Evolutionary conservation across 2,329 filamentous ascomycete species (phyloP).

Genomic region (Pseudohalonectria lignicola): DNA sequence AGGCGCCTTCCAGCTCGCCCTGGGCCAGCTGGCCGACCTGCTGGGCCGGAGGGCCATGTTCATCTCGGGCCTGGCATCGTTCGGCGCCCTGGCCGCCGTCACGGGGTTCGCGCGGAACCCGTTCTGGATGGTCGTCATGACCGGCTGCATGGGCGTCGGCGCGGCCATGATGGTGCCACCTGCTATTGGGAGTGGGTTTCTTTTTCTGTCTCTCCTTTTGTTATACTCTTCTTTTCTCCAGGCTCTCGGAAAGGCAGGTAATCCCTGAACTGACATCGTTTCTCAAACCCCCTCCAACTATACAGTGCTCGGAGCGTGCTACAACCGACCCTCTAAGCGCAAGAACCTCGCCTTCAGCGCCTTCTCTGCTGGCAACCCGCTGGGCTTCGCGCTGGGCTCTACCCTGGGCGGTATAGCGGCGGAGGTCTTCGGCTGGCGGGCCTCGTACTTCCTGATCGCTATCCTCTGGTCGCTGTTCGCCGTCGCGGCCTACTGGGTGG

Average conservation of each 20-base stretch:
- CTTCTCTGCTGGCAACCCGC: constrained; percentile 33
- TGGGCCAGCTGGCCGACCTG: constrained; percentile 54
- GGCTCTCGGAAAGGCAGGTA: too few relatives aligned
- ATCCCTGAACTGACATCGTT: too few relatives aligned
- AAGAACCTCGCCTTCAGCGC: constrained; percentile 57
- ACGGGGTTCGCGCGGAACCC: constrained; percentile 49
- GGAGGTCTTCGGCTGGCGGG: constrained; percentile 51
- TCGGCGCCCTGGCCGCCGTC: constrained; percentile 43
- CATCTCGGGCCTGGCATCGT: constrained; percentile 46
- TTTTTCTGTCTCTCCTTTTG: too few relatives aligned
- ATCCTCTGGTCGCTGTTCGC: constrained; percentile 54
- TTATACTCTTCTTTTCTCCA: too few relatives aligned
- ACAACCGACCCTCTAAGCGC: constrained; percentile 46
- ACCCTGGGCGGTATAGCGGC: constrained; percentile 53
- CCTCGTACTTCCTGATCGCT: constrained; percentile 48
- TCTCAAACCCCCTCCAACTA: too few relatives aligned
- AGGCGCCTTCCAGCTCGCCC: constrained; percentile 54
- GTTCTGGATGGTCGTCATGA: constrained; percentile 50
- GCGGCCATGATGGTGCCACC: constrained; percentile 53
- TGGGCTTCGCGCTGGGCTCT: constrained; percentile 29
- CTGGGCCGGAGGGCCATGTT: constrained; percentile 54
- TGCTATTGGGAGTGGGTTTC: constrained; percentile 51
- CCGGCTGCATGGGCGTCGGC: constrained; percentile 52
- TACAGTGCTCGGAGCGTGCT: constrained; percentile 53
- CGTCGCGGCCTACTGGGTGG: constrained; percentile 45